These are phyloP conservation scores for Apiospora rasikravindrae DNA, from an alignment of 2,329 filamentous ascomycete genomes.

Conservation along the genomic window DNA sequence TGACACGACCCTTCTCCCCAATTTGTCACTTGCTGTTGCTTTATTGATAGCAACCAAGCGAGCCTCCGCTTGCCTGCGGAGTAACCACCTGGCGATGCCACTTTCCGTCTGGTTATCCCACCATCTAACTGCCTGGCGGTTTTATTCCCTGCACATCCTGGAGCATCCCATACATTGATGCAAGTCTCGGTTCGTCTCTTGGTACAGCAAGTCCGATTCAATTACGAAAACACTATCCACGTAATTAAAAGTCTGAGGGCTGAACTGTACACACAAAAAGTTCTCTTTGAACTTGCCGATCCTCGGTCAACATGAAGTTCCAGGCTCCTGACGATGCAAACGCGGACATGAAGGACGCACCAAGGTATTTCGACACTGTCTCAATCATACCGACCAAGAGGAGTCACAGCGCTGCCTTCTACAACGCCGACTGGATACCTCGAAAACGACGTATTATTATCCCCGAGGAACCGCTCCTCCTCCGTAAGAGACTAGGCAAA, in stretches of 20 bases:
- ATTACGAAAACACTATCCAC: not conserved
- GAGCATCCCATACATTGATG: too few species aligned
- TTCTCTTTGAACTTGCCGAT: too few species aligned
- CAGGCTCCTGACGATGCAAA: not conserved
- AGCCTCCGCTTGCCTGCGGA: not conserved
- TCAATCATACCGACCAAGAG: not conserved
- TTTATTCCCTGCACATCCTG: not conserved
- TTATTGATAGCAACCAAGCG: not conserved
- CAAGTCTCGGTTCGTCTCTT: too few species aligned
- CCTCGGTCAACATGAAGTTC: not conserved
- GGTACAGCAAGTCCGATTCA: not conserved
- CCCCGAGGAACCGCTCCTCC: not conserved
- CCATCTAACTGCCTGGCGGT: not conserved
- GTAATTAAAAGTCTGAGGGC: not conserved
- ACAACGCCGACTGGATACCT: not conserved
- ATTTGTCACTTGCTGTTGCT: not conserved
- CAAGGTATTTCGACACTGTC: not conserved
- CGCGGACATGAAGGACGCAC: not conserved
- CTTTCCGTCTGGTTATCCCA: not conserved
- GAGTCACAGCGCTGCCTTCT: not conserved
- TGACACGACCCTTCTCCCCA: not conserved
- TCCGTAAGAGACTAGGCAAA: not conserved
- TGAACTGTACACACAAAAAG: not conserved
- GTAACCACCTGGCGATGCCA: not conserved
- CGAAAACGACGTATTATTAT: not conserved